Evolutionary conservation across 306 rosid species (phyloP), one percentile per base, ranked within the genome.

Genomic region (Sophora flavescens): DNA sequence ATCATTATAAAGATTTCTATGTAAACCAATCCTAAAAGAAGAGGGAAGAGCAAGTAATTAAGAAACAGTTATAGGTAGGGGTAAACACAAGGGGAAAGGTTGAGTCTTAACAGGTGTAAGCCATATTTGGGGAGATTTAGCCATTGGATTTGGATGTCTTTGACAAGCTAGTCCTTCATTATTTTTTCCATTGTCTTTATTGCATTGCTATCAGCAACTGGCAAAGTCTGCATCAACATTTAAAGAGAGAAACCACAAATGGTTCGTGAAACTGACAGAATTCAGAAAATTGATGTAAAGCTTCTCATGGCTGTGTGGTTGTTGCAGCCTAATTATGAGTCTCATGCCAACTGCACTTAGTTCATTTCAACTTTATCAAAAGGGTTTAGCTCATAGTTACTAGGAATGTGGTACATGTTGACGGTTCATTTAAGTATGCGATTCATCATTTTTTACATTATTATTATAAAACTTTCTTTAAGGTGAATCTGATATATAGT

Each of bases 271-370:
- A 64, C 51, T 41, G 72, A 71, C 78, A 79, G 78, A 66, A 59
- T 26, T 63, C 36, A 60, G 64, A 78, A 83, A 60, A 66, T 76
- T 61, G 68, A 63, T 72, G 71, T 50, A 64, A 79, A 52, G 57
- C 53, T 70, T 79, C 39, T 58, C 48, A 30, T 6, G 74, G 75
- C 18, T 45, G 36, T 17, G 74, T 28, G 30, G 70, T 68, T 51
- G 35, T 41, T 14, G 53, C 18, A 54, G 56, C 44, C 62, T 69
- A 76, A 32, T 61, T 68, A 64, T 74, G 83, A 80, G 74, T 68
- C 72, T 74, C 64, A 68, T 83, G 68, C 70, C 80, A 64, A 58
- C 69, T 53, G 63, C 81, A 68, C 74, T 67, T 15, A 58, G 51
- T 16, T 30, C n/a, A 10, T n/a, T 11, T 73, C 76, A 48, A 38